A percentile compares a stretch with the other conserved stretches of the same genome.
These are phyloP conservation scores for Flaveria sonorensis DNA, from an alignment of 129 eudicot genomes.

Conservation along the genomic window DNA sequence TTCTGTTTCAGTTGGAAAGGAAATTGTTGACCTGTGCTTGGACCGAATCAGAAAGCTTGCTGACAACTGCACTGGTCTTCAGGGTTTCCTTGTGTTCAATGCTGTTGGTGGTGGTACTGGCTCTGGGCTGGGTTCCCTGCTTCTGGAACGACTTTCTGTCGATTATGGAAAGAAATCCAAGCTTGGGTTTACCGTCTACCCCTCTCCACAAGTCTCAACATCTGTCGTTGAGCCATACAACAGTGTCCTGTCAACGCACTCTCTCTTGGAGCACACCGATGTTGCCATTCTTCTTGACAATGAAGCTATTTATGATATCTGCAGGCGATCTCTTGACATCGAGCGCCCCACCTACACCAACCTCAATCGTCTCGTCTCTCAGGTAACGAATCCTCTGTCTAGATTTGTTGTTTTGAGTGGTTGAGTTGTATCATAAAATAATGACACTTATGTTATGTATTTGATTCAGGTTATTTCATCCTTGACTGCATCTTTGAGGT, in stretches of 20 bases:
- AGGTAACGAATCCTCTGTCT: neutral
- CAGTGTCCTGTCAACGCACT: neutral
- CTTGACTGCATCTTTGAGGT: constrained; percentile 2
- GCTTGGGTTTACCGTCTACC: neutral
- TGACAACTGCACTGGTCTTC: constrained; percentile 1
- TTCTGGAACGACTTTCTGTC: neutral
- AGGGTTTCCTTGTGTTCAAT: neutral
- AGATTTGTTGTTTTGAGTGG: neutral
- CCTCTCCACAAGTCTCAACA: neutral
- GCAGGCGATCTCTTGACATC: neutral
- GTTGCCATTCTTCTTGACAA: constrained; percentile 7
- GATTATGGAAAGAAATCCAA: constrained; percentile 2
- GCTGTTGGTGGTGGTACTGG: constrained; percentile 2
- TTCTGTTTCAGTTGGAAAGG: neutral
- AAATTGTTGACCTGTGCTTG: constrained; percentile 9
- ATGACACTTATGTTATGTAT: neutral
- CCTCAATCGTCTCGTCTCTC: neutral
- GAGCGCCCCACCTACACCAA: neutral
- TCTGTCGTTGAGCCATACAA: constrained; percentile 5
- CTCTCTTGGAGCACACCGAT: constrained; percentile 1
- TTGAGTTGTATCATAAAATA: neutral
- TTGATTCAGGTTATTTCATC: constrained; percentile 4
- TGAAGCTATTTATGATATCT: neutral
- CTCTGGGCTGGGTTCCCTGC: neutral
- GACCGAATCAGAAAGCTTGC: constrained; percentile 7